Conservation (phyloP, 768 basidiomycete genomes). For the Tephrocybe sp. region DNA sequence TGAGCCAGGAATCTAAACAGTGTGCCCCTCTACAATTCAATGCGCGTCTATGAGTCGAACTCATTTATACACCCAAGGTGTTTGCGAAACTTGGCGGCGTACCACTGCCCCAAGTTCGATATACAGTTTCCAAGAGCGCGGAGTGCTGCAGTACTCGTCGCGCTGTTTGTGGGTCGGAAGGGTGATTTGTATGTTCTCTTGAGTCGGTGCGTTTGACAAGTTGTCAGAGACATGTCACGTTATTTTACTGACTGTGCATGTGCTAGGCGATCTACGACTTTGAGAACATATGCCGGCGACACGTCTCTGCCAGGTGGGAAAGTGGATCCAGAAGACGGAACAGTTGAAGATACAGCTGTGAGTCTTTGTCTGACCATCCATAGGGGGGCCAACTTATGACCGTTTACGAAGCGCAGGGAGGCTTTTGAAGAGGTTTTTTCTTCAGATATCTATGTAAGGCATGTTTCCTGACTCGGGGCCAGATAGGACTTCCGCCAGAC, state of each 20-base stretch:
- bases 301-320: slow-evolving; percentile 88
- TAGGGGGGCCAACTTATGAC: neutral
- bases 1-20: slow-evolving; percentile 51
- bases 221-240: neutral
- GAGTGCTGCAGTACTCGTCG: slow-evolving; percentile 77
- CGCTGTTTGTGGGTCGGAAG: slow-evolving; percentile 77
- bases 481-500: slow-evolving; percentile 86
- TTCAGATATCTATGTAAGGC: neutral
- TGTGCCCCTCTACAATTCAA: slow-evolving; percentile 18
- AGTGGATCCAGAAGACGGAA: slow-evolving; percentile 63
- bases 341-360: slow-evolving; percentile 80
- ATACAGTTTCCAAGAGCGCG: slow-evolving; percentile 52
- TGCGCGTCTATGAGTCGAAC: neutral
- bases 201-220: slow-evolving; percentile 56
- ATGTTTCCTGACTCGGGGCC: slow-evolving; percentile 4
- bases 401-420: slow-evolving; percentile 62
- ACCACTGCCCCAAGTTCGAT: slow-evolving; percentile 38
- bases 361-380: slow-evolving; percentile 20
- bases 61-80: slow-evolving; percentile 37
- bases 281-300: slow-evolving; percentile 82
- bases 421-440: slow-evolving; percentile 81
- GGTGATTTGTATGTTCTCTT: slow-evolving; percentile 86
- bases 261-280: slow-evolving; percentile 64
- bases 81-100: slow-evolving; percentile 49
- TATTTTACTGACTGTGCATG: neutral